Evolutionary conservation across 140 eudicot species (phyloP), one percentile per base, ranked within the genome.

Genomic region (Stevia rebaudiana): DNA sequence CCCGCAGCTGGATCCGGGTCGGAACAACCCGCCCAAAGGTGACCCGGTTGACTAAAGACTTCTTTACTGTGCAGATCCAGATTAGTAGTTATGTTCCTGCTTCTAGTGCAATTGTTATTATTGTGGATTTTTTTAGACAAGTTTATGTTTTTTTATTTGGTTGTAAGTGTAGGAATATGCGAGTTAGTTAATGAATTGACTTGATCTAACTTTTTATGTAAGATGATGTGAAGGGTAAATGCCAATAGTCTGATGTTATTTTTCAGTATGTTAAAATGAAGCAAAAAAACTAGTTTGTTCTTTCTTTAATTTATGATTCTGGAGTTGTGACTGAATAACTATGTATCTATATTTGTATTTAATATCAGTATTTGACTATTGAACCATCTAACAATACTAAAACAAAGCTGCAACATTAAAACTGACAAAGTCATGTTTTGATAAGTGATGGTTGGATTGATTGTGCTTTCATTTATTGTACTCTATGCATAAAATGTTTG

Each of bases 21-120:
- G 1, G 95, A 86, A 78, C 90, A 86, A 69, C 65, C 66, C 11
- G 63, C 81, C 40, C 85, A 81, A 71, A 76, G 87, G 76, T 86
- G 77, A 82, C 73, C 58, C 6, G 13, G 30, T 53, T 17, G 63
- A 67, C 46, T 63, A 53, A 68, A 73, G 48, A 53, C 61, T 57
- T 70, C 53, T 47, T 74, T 70, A 25, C 70, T 55, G 74, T 49
- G 76, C 71, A 75, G 56, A 37, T 75, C 50, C 67, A 44, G 35
- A 4, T 59, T 71, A 65, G 65, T 70, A 70, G 75, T 37, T 36
- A 59, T 35, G 65, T 19, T 59, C 18, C 33, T 59, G 33, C 31
- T 35, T 35, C 64, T 58, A 36, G 47, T 65, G 25, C 16, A 52
- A 35, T 8, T 35, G 24, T 54, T 31, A 36, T 44, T 49, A 41